phyloP scores from a whole-genome alignment of 1,284 basidiomycete genomes.

The Sanghuangporus sanghuang region DNA sequence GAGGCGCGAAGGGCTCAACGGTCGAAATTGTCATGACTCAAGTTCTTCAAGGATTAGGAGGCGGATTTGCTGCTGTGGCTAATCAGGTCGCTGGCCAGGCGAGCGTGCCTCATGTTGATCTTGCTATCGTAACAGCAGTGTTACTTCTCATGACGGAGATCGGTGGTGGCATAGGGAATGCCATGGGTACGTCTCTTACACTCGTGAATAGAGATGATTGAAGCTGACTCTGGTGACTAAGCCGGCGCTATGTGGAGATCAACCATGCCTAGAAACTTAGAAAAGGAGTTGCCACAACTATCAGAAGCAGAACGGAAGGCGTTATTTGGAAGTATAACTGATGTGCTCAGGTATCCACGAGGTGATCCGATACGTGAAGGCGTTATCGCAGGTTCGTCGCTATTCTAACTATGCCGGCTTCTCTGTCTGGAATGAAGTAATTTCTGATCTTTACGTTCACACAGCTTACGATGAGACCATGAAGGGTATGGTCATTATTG shows the following conservation, averaged over 20 bases:
- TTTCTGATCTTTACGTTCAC: background rate
- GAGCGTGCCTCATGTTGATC: conserved; percentile 68
- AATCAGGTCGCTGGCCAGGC: conserved; percentile 78
- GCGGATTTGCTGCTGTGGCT: conserved; percentile 69
- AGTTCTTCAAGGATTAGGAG: conserved; percentile 73
- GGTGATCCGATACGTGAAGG: conserved; percentile 53
- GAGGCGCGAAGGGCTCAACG: conserved; percentile 54
- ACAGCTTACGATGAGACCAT: conserved; percentile 51
- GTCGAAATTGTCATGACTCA: conserved; percentile 66
- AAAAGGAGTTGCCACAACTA: conserved; percentile 43
- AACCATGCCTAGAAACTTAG: conserved; percentile 55
- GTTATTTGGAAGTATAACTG: conserved; percentile 49
- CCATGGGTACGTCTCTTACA: conserved; percentile 40
- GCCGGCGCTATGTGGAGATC: conserved; percentile 58
- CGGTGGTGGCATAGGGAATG: conserved; percentile 68
- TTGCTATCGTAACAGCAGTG: conserved; percentile 79
- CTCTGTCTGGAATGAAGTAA: background rate
- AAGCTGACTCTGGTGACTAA: conserved; percentile 18
- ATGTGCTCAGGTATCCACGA: conserved; percentile 39
- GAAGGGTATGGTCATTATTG: conserved; percentile 46
- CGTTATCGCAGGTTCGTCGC: conserved; percentile 42
- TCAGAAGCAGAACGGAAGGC: conserved; percentile 30
- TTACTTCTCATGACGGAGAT: conserved; percentile 78
- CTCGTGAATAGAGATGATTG: no score
- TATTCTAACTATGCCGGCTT: background rate